These are phyloP conservation scores for Millerozyma miso DNA, from an alignment of 805 yeast genomes.

Conservation along the genomic window DNA sequence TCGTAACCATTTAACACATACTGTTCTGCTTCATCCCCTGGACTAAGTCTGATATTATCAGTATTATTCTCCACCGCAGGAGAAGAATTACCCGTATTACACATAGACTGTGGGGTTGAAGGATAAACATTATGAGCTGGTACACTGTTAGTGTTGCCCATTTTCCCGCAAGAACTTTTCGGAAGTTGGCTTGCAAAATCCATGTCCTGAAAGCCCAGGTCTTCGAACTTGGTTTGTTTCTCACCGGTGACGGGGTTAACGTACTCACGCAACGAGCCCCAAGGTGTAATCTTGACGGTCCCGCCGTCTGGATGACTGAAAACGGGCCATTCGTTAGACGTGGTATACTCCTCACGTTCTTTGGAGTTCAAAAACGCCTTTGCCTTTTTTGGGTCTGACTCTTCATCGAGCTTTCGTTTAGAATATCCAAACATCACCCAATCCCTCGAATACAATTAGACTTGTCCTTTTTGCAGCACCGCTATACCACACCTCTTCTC, in stretches of 20 bases:
- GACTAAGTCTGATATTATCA: conserved; percentile 24
- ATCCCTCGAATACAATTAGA: no score
- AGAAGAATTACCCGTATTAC: conserved; percentile 6
- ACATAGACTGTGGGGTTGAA: conserved; percentile 22
- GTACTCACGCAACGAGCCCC: conserved; percentile 54
- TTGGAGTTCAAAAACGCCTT: conserved; percentile 10
- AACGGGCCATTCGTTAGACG: conserved; percentile 47
- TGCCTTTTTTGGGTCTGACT: conserved; percentile 12
- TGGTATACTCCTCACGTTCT: conserved; percentile 12
- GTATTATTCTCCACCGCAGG: conserved; percentile 6
- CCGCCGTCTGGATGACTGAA: conserved; percentile 64
- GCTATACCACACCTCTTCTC: no score
- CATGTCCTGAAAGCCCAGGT: conserved; percentile 27
- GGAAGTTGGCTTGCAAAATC: conserved; percentile 5
- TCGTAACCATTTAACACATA: conserved; percentile 34
- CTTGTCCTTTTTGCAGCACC: no score
- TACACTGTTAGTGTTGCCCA: not conserved
- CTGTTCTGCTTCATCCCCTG: conserved; percentile 35
- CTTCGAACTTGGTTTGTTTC: conserved; percentile 46
- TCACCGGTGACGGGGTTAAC: conserved; percentile 38
- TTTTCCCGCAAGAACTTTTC: no score
- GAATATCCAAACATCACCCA: conserved; percentile 8
- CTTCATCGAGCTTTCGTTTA: conserved; percentile 11
- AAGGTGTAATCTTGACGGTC: conserved; percentile 55
- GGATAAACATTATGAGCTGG: conserved; percentile 11